Conservation (phyloP, 1,284 basidiomycete species). For the Moesziomyces sp. region DNA sequence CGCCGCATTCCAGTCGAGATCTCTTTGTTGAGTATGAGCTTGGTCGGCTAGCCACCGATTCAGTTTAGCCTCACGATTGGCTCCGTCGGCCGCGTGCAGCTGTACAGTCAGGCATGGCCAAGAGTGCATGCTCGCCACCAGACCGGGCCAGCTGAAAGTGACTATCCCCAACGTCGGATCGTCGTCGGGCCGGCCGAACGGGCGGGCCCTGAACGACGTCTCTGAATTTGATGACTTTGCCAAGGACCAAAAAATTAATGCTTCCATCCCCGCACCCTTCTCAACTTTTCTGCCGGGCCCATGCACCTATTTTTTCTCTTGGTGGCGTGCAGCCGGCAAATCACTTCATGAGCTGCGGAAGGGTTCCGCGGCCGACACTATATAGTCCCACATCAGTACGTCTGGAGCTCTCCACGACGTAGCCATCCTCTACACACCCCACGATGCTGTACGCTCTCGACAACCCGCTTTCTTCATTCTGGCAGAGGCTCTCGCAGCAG, state of each 20-base stretch:
- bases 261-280: background rate
- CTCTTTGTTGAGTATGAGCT: background rate
- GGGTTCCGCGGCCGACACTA: background rate
- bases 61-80: background rate
- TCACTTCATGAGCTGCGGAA: background rate
- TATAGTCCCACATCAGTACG: background rate
- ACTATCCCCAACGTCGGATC: background rate
- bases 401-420: too few species aligned
- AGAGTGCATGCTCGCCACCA: too few species aligned
- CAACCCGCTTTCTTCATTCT: slow-evolving; percentile 37
- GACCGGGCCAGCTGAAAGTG: background rate
- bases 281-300: background rate
- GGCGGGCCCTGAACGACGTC: background rate
- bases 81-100: background rate
- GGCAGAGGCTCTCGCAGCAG: slow-evolving; percentile 30
- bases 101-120: too few species aligned
- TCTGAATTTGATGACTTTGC: background rate
- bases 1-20: background rate
- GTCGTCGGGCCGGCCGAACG: background rate
- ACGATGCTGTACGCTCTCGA: slow-evolving; percentile 46
- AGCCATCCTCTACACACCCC: background rate
- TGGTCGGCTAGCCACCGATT: background rate
- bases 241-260: background rate
- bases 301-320: background rate
- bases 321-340: background rate